phyloP scores from a whole-genome alignment of 192 early-diverging fungal species.

The Coemansia sp. region DNA sequence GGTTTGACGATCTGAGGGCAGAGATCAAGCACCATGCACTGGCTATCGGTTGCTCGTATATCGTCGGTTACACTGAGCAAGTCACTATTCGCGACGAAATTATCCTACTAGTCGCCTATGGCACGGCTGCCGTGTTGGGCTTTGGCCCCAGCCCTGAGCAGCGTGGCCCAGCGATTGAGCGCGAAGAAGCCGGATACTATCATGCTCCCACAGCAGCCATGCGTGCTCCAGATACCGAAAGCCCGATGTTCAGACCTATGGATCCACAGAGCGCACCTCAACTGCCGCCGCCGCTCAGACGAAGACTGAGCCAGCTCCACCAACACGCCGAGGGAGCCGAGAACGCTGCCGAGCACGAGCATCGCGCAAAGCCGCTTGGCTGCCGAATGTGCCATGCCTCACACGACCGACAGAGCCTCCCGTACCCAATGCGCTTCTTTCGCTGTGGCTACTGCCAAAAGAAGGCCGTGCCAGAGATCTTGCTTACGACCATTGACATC shows the following conservation, averaged over 20 bases:
- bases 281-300: not conserved
- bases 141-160: constrained; percentile 29
- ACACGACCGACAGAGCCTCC: constrained; percentile 64
- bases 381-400: constrained; percentile 72
- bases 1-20: constrained; percentile 78
- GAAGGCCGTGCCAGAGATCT: constrained; percentile 76
- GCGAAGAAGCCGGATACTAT: not conserved
- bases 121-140: constrained; percentile 75
- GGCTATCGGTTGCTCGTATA: constrained; percentile 67
- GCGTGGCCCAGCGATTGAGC: constrained; percentile 7
- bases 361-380: constrained; percentile 16
- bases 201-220: constrained; percentile 1
- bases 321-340: not conserved
- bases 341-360: not conserved
- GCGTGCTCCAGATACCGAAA: constrained; percentile 21
- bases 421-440: constrained; percentile 69
- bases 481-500: constrained; percentile 74
- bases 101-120: constrained; percentile 66
- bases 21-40: constrained; percentile 80
- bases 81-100: constrained; percentile 70
- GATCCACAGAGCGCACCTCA: not conserved
- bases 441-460: constrained; percentile 73
- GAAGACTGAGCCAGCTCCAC: constrained; percentile 8
- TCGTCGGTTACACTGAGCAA: constrained; percentile 76
- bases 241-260: constrained; percentile 20